Percentiles rank a stretch among this genome's conserved stretches.
Evolutionary conservation across 495 filamentous ascomycete species (phyloP).

Genomic region (Sabuloglossum arenarium): DNA sequence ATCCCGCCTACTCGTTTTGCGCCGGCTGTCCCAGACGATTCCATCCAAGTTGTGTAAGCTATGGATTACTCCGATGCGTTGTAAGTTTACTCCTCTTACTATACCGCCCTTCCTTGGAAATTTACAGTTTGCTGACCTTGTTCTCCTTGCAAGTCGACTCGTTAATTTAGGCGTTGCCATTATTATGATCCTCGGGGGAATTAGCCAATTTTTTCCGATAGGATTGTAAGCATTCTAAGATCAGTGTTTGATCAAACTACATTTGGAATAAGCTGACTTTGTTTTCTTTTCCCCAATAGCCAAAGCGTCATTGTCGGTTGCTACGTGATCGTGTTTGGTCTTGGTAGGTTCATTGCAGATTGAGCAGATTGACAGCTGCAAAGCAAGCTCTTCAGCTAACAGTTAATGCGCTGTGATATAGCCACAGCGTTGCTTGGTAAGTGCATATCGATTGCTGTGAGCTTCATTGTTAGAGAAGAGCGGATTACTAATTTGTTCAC

Average conservation of each 20-base stretch:
- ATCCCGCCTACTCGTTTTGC: no score
- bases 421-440: conserved; percentile 36
- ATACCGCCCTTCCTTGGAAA: not conserved
- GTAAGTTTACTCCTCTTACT: not conserved
- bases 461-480: not conserved
- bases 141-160: conserved; percentile 49
- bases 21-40: no score
- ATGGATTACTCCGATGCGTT: not conserved
- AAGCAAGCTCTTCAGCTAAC: not conserved
- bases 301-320: conserved; percentile 53
- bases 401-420: conserved; percentile 13
- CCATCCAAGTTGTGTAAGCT: no score
- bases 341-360: conserved; percentile 38
- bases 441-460: conserved; percentile 6
- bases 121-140: conserved; percentile 10
- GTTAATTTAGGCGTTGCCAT: conserved; percentile 80
- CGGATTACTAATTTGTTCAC: not conserved
- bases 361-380: not conserved
- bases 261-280: not conserved
- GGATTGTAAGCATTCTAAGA: conserved; percentile 24
- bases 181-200: conserved; percentile 76
- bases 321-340: conserved; percentile 81
- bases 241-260: not conserved
- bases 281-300: conserved; percentile 18
- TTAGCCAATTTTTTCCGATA: conserved; percentile 63